phyloP scores from a whole-genome alignment of 805 yeast species.

The Komagataella ulmi region DNA sequence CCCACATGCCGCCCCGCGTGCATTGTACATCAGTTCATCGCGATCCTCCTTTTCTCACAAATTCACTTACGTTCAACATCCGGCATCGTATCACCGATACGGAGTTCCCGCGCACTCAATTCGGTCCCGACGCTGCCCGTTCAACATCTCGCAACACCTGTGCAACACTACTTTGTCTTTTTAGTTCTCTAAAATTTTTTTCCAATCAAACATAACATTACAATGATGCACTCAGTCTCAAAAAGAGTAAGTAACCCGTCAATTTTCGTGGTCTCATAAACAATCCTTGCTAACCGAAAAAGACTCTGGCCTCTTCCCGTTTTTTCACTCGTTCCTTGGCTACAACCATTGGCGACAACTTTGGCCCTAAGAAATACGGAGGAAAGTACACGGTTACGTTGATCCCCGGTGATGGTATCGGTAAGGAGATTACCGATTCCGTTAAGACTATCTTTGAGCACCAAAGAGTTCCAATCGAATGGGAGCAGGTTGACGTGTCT shows the following conservation, averaged over 20 bases:
- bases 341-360: conserved; percentile 14
- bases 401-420: conserved; percentile 98
- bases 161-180: background rate
- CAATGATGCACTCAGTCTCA: conserved; percentile 1
- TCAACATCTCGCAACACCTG: background rate
- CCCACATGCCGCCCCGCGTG: background rate
- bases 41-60: background rate
- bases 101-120: background rate
- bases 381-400: conserved; percentile 89
- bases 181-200: background rate
- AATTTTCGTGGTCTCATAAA: background rate
- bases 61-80: background rate
- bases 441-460: conserved; percentile 82
- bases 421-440: conserved; percentile 89
- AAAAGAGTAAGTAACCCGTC: conserved; percentile 1
- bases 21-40: background rate
- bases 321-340: conserved; percentile 14
- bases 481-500: conserved; percentile 72
- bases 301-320: background rate
- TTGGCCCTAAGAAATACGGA: conserved; percentile 82
- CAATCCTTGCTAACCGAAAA: background rate
- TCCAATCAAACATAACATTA: background rate
- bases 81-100: background rate
- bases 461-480: conserved; percentile 84
- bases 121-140: background rate